phyloP scores from a whole-genome alignment of 2,329 filamentous ascomycete genomes.

The Cadophora luteo-olivacea region DNA sequence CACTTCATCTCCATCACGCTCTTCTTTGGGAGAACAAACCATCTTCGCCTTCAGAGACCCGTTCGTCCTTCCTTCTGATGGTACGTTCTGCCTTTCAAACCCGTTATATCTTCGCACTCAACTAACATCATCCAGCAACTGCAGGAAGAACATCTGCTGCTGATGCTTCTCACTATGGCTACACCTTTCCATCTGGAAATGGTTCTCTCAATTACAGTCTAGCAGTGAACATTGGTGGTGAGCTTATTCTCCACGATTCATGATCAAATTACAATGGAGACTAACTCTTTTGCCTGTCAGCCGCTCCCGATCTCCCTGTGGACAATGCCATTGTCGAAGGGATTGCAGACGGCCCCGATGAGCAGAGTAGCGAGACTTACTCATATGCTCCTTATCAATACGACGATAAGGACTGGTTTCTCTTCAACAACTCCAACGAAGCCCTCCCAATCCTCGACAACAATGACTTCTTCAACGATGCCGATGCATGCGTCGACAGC shows the following conservation, averaged over 20 bases:
- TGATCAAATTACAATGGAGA: constrained; percentile 11
- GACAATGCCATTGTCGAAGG: not conserved
- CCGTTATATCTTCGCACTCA: not conserved
- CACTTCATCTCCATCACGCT: not conserved
- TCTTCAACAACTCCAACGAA: constrained; percentile 1
- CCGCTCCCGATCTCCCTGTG: not conserved
- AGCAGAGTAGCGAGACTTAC: constrained; percentile 8
- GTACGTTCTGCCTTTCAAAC: not conserved
- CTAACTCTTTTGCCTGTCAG: constrained; percentile 9
- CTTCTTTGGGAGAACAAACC: constrained; percentile 3
- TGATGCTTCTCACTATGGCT: not conserved
- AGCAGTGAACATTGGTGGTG: not conserved
- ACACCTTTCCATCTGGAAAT: not conserved
- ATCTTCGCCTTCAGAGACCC: not conserved
- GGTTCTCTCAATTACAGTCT: not conserved
- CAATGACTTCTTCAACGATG: constrained; percentile 8
- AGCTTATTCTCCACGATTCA: constrained; percentile 15
- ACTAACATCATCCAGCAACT: not conserved
- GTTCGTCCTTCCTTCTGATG: not conserved
- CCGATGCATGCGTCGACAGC: not conserved
- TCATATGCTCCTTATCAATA: not conserved
- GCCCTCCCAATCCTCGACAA: constrained; percentile 1
- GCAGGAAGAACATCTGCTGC: not conserved
- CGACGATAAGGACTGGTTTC: not conserved
- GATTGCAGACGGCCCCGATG: not conserved